Conservation (phyloP, 2,329 filamentous ascomycete genomes). For the Monosporascus sp. region DNA sequence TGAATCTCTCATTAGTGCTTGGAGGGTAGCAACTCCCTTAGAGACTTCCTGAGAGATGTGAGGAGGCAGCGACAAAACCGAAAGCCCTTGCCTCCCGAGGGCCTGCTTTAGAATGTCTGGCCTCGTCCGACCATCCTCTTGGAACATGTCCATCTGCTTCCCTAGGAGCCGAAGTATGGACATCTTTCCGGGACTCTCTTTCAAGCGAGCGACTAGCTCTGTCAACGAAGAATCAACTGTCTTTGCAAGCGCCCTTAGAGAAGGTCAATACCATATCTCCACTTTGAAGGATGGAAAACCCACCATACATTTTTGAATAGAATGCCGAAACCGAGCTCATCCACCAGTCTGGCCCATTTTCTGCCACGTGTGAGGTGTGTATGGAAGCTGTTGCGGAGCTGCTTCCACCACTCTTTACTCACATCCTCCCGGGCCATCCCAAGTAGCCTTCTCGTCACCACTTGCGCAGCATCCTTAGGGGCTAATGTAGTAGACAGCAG, state of each 20-base stretch:
- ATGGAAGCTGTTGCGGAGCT: background rate
- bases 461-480: background rate
- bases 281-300: background rate
- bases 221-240: background rate
- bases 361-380: slow-evolving; percentile 1
- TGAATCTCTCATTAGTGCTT: background rate
- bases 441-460: slow-evolving; percentile 1
- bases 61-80: background rate
- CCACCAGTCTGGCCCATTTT: slow-evolving; percentile 1
- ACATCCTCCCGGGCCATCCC: background rate
- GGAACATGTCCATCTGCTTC: background rate
- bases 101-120: background rate
- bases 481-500: background rate
- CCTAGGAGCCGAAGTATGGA: background rate
- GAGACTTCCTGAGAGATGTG: background rate
- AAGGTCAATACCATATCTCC: background rate
- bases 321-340: slow-evolving; percentile 2
- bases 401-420: background rate
- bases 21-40: background rate
- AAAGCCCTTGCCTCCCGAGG: background rate
- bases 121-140: background rate
- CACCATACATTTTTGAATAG: slow-evolving; percentile 2
- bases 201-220: background rate
- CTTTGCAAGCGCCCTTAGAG: background rate
- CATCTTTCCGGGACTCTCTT: background rate